Conservation (phyloP, 2,329 filamentous ascomycete species). For the Fusarium keratoplasticum region DNA sequence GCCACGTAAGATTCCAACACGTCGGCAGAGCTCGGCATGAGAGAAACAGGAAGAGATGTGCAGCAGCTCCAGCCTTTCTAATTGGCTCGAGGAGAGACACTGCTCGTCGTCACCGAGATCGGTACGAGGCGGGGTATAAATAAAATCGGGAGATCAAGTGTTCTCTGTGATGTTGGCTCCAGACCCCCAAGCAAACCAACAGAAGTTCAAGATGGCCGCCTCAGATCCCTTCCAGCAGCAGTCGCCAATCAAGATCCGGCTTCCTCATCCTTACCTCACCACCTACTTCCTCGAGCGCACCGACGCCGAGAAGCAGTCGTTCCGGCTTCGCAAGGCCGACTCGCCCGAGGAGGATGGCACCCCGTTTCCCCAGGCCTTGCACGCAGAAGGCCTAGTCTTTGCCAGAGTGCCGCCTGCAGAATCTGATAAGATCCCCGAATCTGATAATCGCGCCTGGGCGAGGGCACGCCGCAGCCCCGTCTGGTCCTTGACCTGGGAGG, state of each 20-base stretch:
- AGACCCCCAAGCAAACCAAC: slow-evolving; percentile 8
- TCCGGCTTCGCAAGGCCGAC: slow-evolving; percentile 35
- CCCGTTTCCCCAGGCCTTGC: slow-evolving; percentile 34
- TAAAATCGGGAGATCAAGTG: slow-evolving; percentile 34
- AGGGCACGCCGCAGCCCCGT: slow-evolving; percentile 60
- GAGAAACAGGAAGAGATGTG: slow-evolving; percentile 1
- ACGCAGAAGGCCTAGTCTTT: slow-evolving; percentile 35
- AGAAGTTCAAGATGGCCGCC: slow-evolving; percentile 26
- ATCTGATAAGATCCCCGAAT: slow-evolving; percentile 40
- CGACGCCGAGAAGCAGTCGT: slow-evolving; percentile 29
- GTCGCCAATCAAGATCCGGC: slow-evolving; percentile 58
- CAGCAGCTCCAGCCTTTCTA: slow-evolving; percentile 28
- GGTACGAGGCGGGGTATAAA: slow-evolving; percentile 31
- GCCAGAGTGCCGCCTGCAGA: slow-evolving; percentile 29
- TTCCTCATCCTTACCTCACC: slow-evolving; percentile 36
- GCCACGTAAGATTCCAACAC: not conserved
- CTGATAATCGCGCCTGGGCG: slow-evolving; percentile 59
- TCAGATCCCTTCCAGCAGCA: slow-evolving; percentile 37
- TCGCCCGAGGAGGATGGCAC: slow-evolving; percentile 26
- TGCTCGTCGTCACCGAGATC: slow-evolving; percentile 11
- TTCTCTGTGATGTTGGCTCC: not conserved
- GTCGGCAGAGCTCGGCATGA: slow-evolving; percentile 20
- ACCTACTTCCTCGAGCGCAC: slow-evolving; percentile 40
- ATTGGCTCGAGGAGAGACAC: slow-evolving; percentile 17
- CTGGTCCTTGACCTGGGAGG: slow-evolving; percentile 56